Base-by-base conservation (phyloP, 495 filamentous ascomycete genomes). In the Xylaria flabelliformis region DNA sequence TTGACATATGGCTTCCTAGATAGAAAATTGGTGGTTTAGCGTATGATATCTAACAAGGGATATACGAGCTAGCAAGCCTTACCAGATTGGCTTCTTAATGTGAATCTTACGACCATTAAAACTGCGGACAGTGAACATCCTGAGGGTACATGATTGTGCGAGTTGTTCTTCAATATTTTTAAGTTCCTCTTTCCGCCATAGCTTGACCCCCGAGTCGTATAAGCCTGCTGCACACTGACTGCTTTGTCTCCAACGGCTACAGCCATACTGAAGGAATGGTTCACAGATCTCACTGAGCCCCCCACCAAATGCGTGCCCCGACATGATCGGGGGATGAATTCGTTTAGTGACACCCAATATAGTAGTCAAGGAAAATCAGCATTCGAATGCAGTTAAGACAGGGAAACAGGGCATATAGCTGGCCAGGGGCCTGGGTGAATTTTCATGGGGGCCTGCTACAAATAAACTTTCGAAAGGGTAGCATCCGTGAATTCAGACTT, bases 41-140 rank as follows among this genome's bases (percentile, higher is more conserved):
- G 6, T 66, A 10, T 26, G 36, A 21, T 26, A 3, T 63, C 41
- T 2, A n/a, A 56, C 69, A 21, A 42, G 17, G 4, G 19, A 26
- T 75, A 78, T 76, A 79, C 76, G 74, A 76, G 67, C 75, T 72
- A 72, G 51, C 75, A 29, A 69, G 70, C 64, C 75, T 59, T 78
- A 82, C 81, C 80, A 82, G 73, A 83, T 82, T 71, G 80, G 79
- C 72, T 78, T 81, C 72, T 77, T 73, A 63, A 82, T 81, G 72
- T 79, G 74, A 51, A 77, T 68, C 75, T 80, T 73, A 67, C 64
- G 76, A 70, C 77, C 77, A 73, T 82, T 79, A 50, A 82, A 76
- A 78, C 79, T 77, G 71, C 78, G 79, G 71, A 81, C 77, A 70
- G 76, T 80, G 61, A 83, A 83, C 72, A 70, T 72, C 46, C 80